A percentile compares a stretch with the other conserved stretches of the same genome.
Conservation (phyloP, 1,284 basidiomycete genomes). For the Peniophora sp. region DNA sequence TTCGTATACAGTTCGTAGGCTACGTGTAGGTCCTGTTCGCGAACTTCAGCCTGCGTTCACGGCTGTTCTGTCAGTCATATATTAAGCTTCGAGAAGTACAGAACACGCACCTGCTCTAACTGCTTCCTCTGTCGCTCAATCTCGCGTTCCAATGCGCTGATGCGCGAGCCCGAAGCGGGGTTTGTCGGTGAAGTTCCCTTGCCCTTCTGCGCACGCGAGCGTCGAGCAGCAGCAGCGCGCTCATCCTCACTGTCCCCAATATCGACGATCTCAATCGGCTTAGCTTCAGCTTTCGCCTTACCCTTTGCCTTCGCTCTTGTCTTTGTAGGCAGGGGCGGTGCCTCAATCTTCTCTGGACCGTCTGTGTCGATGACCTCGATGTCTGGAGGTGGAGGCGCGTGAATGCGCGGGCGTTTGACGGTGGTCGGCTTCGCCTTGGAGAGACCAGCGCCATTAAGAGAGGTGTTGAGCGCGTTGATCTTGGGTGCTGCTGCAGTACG, state of each 20-base stretch:
- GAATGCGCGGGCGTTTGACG: neutral
- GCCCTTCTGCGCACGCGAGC: constrained; percentile 4
- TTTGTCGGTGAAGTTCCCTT: constrained; percentile 2
- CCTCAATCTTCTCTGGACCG: constrained; percentile 11
- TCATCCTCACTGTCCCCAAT: constrained; percentile 12
- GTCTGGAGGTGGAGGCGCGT: neutral
- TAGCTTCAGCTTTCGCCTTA: constrained; percentile 20
- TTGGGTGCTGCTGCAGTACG: too few species aligned
- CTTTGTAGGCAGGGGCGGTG: constrained; percentile 10
- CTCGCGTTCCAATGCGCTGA: constrained; percentile 10
- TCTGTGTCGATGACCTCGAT: constrained; percentile 9
- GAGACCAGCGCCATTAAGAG: neutral
- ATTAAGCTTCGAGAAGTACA: too few species aligned
- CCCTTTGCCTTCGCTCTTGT: constrained; percentile 8
- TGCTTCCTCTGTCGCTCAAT: constrained; percentile 15
- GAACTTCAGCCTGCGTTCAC: constrained; percentile 34
- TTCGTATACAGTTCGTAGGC: constrained; percentile 41
- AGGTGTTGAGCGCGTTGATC: too few species aligned
- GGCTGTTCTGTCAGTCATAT: too few species aligned
- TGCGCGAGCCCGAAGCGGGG: constrained; percentile 6
- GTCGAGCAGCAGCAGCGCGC: constrained; percentile 3
- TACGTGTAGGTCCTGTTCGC: constrained; percentile 45
- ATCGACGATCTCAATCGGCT: neutral
- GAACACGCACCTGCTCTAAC: constrained; percentile 14
- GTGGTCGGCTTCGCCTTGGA: neutral